Evolutionary conservation across 192 early-diverging fungal species (phyloP).

Genomic region (Dimargaris cristalligena): DNA sequence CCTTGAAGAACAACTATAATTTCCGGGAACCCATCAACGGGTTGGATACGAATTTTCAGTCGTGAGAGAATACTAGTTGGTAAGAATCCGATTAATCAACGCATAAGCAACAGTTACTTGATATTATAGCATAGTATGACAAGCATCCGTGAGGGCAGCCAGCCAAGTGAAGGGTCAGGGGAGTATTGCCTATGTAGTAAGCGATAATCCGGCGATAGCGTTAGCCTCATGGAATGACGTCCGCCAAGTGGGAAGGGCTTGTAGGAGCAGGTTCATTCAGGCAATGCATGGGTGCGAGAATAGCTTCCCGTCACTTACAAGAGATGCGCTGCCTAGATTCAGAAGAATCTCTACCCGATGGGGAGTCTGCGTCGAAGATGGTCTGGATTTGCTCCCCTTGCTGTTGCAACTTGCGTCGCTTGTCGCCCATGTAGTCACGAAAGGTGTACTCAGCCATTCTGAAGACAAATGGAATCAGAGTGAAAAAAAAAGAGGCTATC

Average conservation of each 20-base stretch:
- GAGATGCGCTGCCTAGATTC: background rate
- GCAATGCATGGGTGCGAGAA: too few relatives aligned
- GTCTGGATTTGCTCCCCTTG: conserved; percentile 26
- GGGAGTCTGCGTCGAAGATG: background rate
- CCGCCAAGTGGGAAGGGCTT: conserved; percentile 4
- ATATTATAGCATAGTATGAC: background rate
- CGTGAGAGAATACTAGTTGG: background rate
- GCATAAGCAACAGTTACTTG: too few relatives aligned
- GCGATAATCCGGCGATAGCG: too few relatives aligned
- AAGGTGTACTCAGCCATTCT: conserved; percentile 20
- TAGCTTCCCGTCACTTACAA: too few relatives aligned
- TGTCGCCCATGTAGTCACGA: conserved; percentile 28
- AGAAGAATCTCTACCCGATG: background rate
- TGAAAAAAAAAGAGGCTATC: too few relatives aligned
- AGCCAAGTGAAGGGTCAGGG: conserved; percentile 29
- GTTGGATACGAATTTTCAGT: too few relatives aligned
- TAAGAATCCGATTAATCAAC: background rate
- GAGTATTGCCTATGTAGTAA: too few relatives aligned
- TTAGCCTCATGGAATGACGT: conserved; percentile 14
- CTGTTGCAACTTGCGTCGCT: conserved; percentile 27
- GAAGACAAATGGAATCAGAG: too few relatives aligned
- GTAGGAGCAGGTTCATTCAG: too few relatives aligned
- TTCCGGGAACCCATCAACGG: background rate
- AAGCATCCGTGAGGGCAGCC: background rate
- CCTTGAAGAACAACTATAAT: background rate